A percentile compares a stretch with the other conserved stretches of the same genome.
Evolutionary conservation across 2,329 filamentous ascomycete species (phyloP).

Genomic region (Pseudogymnoascus sp.): DNA sequence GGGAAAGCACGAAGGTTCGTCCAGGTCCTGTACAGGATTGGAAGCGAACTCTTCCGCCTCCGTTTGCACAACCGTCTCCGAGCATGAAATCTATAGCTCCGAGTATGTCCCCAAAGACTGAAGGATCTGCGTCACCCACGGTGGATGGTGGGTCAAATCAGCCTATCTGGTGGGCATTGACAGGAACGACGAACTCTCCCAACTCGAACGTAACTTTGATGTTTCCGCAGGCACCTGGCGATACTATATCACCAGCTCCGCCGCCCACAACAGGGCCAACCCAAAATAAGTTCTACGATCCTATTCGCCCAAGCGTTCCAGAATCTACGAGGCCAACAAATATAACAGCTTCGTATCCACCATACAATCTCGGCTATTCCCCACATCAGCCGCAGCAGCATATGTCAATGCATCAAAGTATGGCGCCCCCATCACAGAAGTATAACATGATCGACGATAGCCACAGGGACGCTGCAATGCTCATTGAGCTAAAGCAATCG

Average conservation of each 20-base stretch:
- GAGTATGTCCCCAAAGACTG: slow-evolving; percentile 34
- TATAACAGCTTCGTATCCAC: slow-evolving; percentile 34
- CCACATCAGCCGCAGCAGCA: slow-evolving; percentile 28
- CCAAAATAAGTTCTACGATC: slow-evolving; percentile 54
- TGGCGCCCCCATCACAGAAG: slow-evolving; percentile 27
- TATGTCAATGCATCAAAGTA: slow-evolving; percentile 19
- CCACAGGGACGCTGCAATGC: slow-evolving; percentile 38
- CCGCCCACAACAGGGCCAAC: slow-evolving; percentile 38
- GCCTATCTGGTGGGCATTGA: slow-evolving; percentile 80
- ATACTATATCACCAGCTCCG: slow-evolving; percentile 9
- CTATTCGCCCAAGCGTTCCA: slow-evolving; percentile 48
- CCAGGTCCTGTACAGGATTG: slow-evolving; percentile 33
- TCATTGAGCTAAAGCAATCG: slow-evolving; percentile 41
- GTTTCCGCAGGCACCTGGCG: slow-evolving; percentile 37
- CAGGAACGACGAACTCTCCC: slow-evolving; percentile 77
- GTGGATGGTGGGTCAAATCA: slow-evolving; percentile 34
- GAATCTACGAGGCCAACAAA: slow-evolving; percentile 38
- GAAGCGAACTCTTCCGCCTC: slow-evolving; percentile 22
- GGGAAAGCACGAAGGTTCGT: slow-evolving; percentile 58
- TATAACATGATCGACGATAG: slow-evolving; percentile 26
- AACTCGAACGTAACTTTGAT: slow-evolving; percentile 76
- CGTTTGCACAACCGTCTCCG: slow-evolving; percentile 18
- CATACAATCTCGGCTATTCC: slow-evolving; percentile 33
- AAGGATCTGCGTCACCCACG: slow-evolving; percentile 39
- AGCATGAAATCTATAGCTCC: slow-evolving; percentile 27